These are phyloP conservation scores for Aspergillus jensenii DNA, from an alignment of 2,329 filamentous ascomycete species.

Conservation along the genomic window DNA sequence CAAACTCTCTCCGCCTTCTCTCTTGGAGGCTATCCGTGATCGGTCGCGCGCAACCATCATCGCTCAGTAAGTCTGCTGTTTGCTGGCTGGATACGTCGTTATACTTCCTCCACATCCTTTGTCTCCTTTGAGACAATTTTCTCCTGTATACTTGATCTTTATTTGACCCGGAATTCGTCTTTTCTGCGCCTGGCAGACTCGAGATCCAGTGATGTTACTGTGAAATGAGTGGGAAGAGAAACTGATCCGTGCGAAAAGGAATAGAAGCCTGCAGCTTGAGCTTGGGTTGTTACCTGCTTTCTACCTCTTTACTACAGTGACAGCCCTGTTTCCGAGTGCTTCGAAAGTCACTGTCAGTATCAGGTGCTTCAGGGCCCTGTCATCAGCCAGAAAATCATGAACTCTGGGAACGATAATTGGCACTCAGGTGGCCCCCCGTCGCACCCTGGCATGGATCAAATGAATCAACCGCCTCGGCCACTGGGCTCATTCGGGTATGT, in stretches of 20 bases:
- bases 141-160: not conserved
- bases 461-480: constrained; percentile 43
- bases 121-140: not conserved
- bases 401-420: constrained; percentile 46
- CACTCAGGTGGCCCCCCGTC: constrained; percentile 42
- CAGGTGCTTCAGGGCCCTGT: constrained; percentile 10
- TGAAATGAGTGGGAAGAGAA: constrained; percentile 25
- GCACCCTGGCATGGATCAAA: constrained; percentile 44
- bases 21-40: constrained; percentile 36
- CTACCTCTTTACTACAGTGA: constrained; percentile 1
- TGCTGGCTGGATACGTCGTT: constrained; percentile 16
- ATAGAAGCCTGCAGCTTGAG: constrained; percentile 16
- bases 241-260: constrained; percentile 25
- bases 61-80: constrained; percentile 21
- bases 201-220: constrained; percentile 28
- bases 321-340: not conserved
- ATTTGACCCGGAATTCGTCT: not conserved
- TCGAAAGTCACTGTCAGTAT: not conserved
- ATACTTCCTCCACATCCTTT: constrained; percentile 6
- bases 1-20: constrained; percentile 34
- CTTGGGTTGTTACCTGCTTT: constrained; percentile 7
- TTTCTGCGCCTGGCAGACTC: constrained; percentile 14
- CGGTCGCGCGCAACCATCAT: constrained; percentile 39
- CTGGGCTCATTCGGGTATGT: constrained; percentile 47
- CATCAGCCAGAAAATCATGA: constrained; percentile 36